phyloP scores from a whole-genome alignment of 257 asterid species.

The Salvia rosmarinus region DNA sequence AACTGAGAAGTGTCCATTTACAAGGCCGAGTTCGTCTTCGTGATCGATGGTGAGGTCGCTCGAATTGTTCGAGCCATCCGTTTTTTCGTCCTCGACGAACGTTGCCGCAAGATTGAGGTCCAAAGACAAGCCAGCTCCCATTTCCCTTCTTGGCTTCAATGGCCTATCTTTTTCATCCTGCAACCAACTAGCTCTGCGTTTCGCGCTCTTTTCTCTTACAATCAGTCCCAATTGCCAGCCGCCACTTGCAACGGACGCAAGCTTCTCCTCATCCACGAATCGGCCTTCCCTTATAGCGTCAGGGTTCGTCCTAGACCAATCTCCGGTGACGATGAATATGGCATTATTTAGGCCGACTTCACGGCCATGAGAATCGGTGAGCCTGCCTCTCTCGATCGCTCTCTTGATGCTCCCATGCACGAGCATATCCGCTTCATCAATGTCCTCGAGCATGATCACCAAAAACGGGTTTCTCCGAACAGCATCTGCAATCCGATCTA shows the following conservation, averaged over 20 bases:
- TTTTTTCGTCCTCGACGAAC: slow-evolving; percentile 52
- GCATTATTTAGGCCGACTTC: slow-evolving; percentile 89
- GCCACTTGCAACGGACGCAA: slow-evolving; percentile 49
- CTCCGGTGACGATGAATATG: slow-evolving; percentile 74
- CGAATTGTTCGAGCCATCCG: slow-evolving; percentile 70
- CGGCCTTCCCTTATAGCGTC: slow-evolving; percentile 44
- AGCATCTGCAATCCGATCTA: slow-evolving; percentile 87
- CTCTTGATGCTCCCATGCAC: slow-evolving; percentile 68
- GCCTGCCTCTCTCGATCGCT: slow-evolving; percentile 84
- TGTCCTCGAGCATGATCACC: slow-evolving; percentile 80
- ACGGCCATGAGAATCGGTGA: slow-evolving; percentile 84
- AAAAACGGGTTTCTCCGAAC: slow-evolving; percentile 72
- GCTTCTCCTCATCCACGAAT: slow-evolving; percentile 52
- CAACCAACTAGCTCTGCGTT: slow-evolving; percentile 63
- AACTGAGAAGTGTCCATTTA: slow-evolving; percentile 50
- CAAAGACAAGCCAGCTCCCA: slow-evolving; percentile 52
- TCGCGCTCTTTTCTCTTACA: slow-evolving; percentile 59
- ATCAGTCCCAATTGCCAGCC: slow-evolving; percentile 70
- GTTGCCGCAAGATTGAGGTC: slow-evolving; percentile 72
- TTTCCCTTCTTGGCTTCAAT: slow-evolving; percentile 54
- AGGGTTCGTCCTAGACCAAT: slow-evolving; percentile 61
- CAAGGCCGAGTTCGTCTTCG: slow-evolving; percentile 62
- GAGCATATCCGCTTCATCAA: slow-evolving; percentile 83
- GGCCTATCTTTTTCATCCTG: slow-evolving; percentile 45
- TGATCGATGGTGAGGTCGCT: slow-evolving; percentile 78